Conservation (phyloP, 345 rosid species). For the Physaria fendleri region DNA sequence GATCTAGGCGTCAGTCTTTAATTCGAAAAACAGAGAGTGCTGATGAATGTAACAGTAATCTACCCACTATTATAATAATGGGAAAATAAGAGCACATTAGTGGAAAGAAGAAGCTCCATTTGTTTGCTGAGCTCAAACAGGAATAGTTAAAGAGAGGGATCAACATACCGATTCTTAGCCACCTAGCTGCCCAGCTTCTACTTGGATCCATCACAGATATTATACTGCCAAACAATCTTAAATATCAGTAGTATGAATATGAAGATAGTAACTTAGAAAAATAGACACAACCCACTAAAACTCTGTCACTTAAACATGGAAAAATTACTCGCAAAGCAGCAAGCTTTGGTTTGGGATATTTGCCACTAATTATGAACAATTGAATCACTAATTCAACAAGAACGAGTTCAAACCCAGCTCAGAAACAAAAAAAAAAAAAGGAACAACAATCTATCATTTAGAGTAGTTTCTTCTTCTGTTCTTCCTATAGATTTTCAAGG, state of each 20-base stretch:
- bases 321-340: background rate
- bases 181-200: slow-evolving; percentile 97
- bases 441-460: background rate
- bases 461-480: background rate
- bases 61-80: background rate
- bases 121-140: background rate
- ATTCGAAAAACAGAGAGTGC: background rate
- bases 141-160: background rate
- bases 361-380: background rate
- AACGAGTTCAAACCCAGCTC: background rate
- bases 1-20: background rate
- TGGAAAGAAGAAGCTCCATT: background rate
- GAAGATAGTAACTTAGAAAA: background rate
- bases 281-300: background rate
- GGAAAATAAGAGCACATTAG: background rate
- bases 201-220: slow-evolving; percentile 93
- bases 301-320: background rate
- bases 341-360: slow-evolving; percentile 5
- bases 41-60: background rate
- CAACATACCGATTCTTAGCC: slow-evolving; percentile 82
- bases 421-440: background rate
- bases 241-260: background rate
- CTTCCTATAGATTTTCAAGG: background rate
- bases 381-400: background rate
- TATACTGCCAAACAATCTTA: slow-evolving; percentile 39